Evolutionary conservation across 106 monocot species (phyloP).

Genomic region (Chionographis japonica): DNA sequence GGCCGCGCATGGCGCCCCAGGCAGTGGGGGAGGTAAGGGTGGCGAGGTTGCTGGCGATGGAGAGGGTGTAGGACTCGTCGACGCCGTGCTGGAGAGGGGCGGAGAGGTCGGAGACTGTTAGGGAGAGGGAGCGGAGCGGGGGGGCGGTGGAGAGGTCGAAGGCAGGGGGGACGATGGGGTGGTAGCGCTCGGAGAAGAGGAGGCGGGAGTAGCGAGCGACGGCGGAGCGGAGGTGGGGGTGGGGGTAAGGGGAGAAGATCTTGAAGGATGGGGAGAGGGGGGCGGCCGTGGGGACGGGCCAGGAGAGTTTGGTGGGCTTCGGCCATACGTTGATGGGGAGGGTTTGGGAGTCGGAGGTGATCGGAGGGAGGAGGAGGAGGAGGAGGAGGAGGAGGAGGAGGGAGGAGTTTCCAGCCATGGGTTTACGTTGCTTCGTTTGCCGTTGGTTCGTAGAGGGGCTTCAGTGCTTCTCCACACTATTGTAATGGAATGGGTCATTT

Average conservation of each 20-base stretch:
- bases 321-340: slow-evolving; percentile 67
- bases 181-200: slow-evolving; percentile 45
- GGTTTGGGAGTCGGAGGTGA: background rate
- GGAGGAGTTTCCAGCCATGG: no score
- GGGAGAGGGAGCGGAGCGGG: slow-evolving; percentile 27
- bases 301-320: slow-evolving; percentile 45
- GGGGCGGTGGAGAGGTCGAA: slow-evolving; percentile 6
- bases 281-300: slow-evolving; percentile 22
- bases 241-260: slow-evolving; percentile 19
- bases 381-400: no score
- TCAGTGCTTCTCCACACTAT: no score
- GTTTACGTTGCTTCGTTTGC: no score
- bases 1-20: slow-evolving; percentile 86
- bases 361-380: background rate
- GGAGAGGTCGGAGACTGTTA: slow-evolving; percentile 47
- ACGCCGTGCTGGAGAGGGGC: slow-evolving; percentile 45
- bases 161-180: slow-evolving; percentile 35
- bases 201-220: slow-evolving; percentile 36
- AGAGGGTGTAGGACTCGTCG: slow-evolving; percentile 74
- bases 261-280: slow-evolving; percentile 64
- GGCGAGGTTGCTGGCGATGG: slow-evolving; percentile 24
- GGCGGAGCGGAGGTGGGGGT: slow-evolving; percentile 34
- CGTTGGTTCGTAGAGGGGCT: no score
- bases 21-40: slow-evolving; percentile 39
- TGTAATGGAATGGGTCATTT: no score